These are phyloP conservation scores for Porphyrellus cyaneotinctus DNA, from an alignment of 768 basidiomycete species.

Conservation along the genomic window DNA sequence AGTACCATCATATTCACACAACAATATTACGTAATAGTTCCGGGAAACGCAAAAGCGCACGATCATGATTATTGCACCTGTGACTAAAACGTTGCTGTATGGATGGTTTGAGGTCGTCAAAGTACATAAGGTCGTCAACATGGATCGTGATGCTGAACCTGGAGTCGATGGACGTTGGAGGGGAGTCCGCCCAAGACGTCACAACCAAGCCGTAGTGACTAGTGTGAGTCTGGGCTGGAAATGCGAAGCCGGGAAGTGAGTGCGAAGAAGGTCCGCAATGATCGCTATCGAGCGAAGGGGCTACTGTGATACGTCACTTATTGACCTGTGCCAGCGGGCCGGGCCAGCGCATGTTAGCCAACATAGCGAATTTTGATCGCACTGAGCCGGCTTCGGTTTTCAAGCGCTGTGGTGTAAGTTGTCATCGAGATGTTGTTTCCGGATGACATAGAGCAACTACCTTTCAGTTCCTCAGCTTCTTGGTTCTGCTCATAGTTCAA, in stretches of 20 bases:
- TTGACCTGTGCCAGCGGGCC: conserved; percentile 12
- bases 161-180: conserved; percentile 7
- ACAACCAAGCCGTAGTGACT: conserved; percentile 12
- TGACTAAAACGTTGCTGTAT: conserved; percentile 4
- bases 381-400: conserved; percentile 61
- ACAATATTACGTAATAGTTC: conserved; percentile 4
- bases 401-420: conserved; percentile 45
- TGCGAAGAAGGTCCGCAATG: conserved; percentile 11
- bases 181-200: conserved; percentile 14
- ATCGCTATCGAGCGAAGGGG: conserved; percentile 23
- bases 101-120: conserved; percentile 19
- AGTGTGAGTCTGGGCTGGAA: conserved; percentile 18
- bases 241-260: conserved; percentile 16
- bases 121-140: conserved; percentile 25
- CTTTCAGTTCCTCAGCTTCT: conserved; percentile 79
- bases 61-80: conserved; percentile 8
- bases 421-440: not conserved
- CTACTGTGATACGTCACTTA: conserved; percentile 18
- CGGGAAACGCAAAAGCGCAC: conserved; percentile 5
- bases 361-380: conserved; percentile 76
- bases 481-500: conserved; percentile 88
- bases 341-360: conserved; percentile 42
- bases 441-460: conserved; percentile 30
- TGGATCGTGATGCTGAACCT: conserved; percentile 13
- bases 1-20: too few species aligned